Conservation (phyloP, 164 flowering plant species). For the Euptelea pleiosperma region DNA sequence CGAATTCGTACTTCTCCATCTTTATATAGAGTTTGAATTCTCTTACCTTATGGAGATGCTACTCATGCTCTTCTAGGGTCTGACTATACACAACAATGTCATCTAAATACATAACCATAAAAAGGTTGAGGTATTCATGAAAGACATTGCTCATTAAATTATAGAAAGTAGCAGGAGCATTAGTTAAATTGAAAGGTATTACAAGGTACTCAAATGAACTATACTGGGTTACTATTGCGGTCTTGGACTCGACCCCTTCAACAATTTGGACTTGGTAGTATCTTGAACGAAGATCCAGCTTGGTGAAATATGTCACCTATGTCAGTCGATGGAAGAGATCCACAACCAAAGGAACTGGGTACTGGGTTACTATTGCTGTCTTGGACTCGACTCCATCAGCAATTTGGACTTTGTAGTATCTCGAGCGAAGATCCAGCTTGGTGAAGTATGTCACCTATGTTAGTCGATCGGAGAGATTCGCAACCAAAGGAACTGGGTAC, state of each 20-base stretch:
- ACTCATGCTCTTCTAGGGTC: no score
- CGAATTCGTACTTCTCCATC: neutral
- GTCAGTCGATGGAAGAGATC: slow-evolving; percentile 5
- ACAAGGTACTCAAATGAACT: slow-evolving; percentile 8
- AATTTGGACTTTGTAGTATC: slow-evolving; percentile 11
- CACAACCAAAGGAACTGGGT: slow-evolving; percentile 8
- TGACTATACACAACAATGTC: no score
- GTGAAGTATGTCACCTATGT: neutral
- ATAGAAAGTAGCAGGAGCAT: slow-evolving; percentile 6
- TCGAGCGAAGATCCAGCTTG: slow-evolving; percentile 15
- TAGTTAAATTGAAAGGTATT: slow-evolving; percentile 13
- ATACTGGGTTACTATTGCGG: neutral
- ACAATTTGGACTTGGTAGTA: slow-evolving; percentile 10
- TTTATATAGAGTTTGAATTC: no score
- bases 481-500: slow-evolving; percentile 13
- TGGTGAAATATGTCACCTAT: slow-evolving; percentile 7
- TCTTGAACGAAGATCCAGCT: slow-evolving; percentile 14
- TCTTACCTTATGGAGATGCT: no score
- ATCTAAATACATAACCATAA: no score
- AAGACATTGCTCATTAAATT: slow-evolving; percentile 11
- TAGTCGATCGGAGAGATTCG: slow-evolving; percentile 1
- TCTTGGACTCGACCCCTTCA: slow-evolving; percentile 1
- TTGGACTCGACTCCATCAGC: slow-evolving; percentile 1
- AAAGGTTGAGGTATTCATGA: neutral
- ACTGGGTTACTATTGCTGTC: neutral